Conservation (phyloP, 345 rosid genomes). For the Eucalyptus polybractea region DNA sequence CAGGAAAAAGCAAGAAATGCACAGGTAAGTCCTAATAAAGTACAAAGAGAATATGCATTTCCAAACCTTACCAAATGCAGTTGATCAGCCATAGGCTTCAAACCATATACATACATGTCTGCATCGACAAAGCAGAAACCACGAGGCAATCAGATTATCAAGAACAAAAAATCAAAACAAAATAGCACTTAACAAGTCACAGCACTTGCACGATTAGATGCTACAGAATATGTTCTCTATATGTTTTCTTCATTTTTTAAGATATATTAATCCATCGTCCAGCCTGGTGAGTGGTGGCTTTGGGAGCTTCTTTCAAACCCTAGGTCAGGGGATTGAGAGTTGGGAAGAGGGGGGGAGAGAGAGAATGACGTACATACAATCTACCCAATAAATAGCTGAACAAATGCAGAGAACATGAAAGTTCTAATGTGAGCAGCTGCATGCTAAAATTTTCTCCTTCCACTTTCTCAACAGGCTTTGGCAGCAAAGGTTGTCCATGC, state of each 20-base stretch:
- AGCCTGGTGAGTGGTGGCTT: not conserved
- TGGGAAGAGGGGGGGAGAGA: not conserved
- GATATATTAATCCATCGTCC: not conserved
- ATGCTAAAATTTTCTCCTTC: not conserved
- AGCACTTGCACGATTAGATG: not conserved
- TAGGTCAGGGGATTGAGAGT: not conserved
- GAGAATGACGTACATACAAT: not conserved
- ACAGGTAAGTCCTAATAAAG: not conserved
- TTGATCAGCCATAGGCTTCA: constrained; percentile 51
- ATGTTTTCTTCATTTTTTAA: not conserved
- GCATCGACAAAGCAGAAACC: not conserved
- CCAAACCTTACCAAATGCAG: constrained; percentile 39
- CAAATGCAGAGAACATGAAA: not conserved
- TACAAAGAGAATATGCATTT: not conserved
- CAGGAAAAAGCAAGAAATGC: not conserved
- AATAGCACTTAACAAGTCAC: not conserved
- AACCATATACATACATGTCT: constrained; percentile 64
- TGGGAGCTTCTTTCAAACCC: not conserved
- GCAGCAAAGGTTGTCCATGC: not conserved
- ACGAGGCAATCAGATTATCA: not conserved
- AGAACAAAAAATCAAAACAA: not conserved
- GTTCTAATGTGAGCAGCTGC: not conserved
- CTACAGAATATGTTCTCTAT: not conserved
- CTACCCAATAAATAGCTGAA: not conserved
- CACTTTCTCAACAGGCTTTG: not conserved